Evolutionary conservation across 1,284 basidiomycete species (phyloP).

Genomic region (Malassezia japonica): DNA sequence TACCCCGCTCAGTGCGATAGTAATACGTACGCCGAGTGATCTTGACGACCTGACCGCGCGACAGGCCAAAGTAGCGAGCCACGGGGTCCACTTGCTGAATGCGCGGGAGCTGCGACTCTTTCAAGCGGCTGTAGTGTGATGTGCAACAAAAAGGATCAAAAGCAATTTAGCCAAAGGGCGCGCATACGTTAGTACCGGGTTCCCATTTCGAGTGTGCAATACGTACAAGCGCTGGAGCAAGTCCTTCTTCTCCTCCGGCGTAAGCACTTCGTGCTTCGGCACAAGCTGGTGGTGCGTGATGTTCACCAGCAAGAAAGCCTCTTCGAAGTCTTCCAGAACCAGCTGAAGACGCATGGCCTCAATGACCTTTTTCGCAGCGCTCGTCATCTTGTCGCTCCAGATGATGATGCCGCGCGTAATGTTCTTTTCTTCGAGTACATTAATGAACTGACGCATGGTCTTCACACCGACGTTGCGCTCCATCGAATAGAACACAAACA

Average conservation of each 20-base stretch:
- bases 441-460: slow-evolving; percentile 46
- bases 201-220: too few species aligned
- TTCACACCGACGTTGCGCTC: slow-evolving; percentile 45
- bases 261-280: slow-evolving; percentile 81
- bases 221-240: slow-evolving; percentile 87
- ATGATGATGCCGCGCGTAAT: slow-evolving; percentile 89
- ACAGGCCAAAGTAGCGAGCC: slow-evolving; percentile 89
- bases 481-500: slow-evolving; percentile 77
- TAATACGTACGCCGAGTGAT: slow-evolving; percentile 63
- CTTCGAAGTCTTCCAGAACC: slow-evolving; percentile 88
- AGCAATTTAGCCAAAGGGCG: neutral
- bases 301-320: slow-evolving; percentile 91
- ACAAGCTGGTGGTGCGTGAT: slow-evolving; percentile 89
- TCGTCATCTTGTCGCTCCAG: slow-evolving; percentile 90
- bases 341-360: slow-evolving; percentile 58
- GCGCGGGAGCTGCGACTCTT: slow-evolving; percentile 93
- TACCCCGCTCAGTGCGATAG: too few species aligned
- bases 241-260: slow-evolving; percentile 72
- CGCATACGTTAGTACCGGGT: neutral
- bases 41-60: slow-evolving; percentile 92
- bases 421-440: slow-evolving; percentile 54
- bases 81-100: slow-evolving; percentile 95
- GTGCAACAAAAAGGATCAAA: neutral
- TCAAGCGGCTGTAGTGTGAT: slow-evolving; percentile 64
- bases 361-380: slow-evolving; percentile 71